Evolutionary conservation across 345 rosid species (phyloP).

Genomic region (Noccaea bulbosa): DNA sequence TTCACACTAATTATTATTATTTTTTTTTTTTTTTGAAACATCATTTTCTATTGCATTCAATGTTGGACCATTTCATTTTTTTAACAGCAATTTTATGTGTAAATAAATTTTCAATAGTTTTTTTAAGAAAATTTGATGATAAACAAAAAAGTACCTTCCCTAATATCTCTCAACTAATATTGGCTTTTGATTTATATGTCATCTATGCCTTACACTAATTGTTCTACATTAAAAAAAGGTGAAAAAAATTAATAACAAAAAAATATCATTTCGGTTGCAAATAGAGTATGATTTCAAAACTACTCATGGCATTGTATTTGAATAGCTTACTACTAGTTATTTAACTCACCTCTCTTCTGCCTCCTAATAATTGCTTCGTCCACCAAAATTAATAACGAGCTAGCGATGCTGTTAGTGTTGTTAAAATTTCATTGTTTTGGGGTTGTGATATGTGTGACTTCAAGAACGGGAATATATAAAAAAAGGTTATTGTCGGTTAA

Average conservation of each 20-base stretch:
- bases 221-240: not conserved
- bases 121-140: not conserved
- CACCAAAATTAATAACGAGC: conserved; percentile 14
- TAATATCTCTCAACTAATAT: not conserved
- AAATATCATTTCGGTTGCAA: not conserved
- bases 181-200: not conserved
- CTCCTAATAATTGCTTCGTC: conserved; percentile 20
- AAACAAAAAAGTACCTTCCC: not conserved
- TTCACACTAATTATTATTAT: too few relatives aligned
- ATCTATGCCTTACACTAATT: not conserved
- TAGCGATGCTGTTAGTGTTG: not conserved
- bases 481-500: conserved; percentile 34
- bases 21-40: too few relatives aligned
- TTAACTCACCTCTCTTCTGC: conserved; percentile 1
- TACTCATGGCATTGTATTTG: conserved; percentile 7
- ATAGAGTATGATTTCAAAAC: conserved; percentile 2
- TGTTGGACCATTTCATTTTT: not conserved
- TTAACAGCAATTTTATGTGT: not conserved
- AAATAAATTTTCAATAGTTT: not conserved
- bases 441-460: not conserved
- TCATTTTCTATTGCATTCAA: not conserved
- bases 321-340: conserved; percentile 20
- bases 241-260: not conserved
- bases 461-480: not conserved
- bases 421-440: not conserved